Conservation (phyloP, 2,329 filamentous ascomycete genomes). For the Diaporthe humulicola region DNA sequence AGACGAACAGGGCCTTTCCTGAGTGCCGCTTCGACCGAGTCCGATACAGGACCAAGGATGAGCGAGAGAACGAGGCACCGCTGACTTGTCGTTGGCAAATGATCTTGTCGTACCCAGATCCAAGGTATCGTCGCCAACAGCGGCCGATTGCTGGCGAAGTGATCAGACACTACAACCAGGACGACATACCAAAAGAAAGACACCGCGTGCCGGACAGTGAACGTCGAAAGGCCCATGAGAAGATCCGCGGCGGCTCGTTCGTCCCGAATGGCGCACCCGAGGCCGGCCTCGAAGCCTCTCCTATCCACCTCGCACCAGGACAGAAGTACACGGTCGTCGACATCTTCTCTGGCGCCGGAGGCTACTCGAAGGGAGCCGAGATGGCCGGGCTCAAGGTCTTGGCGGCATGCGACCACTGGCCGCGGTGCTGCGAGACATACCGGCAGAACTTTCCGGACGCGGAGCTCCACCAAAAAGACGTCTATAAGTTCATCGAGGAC, state of each 20-base stretch:
- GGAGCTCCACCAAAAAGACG: slow-evolving; percentile 60
- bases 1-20: slow-evolving; percentile 69
- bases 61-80: slow-evolving; percentile 48
- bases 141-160: slow-evolving; percentile 52
- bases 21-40: slow-evolving; percentile 47
- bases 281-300: neutral
- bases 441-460: slow-evolving; percentile 67
- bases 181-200: slow-evolving; percentile 46
- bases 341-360: slow-evolving; percentile 80
- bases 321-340: slow-evolving; percentile 78
- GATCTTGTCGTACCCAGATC: slow-evolving; percentile 49
- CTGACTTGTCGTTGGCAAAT: slow-evolving; percentile 68
- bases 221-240: slow-evolving; percentile 49
- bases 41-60: slow-evolving; percentile 42
- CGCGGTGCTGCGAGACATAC: slow-evolving; percentile 70
- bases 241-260: slow-evolving; percentile 55
- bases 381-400: slow-evolving; percentile 68
- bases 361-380: slow-evolving; percentile 75
- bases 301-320: slow-evolving; percentile 38
- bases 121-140: slow-evolving; percentile 39
- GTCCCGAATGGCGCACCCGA: slow-evolving; percentile 43
- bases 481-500: slow-evolving; percentile 62
- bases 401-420: slow-evolving; percentile 75
- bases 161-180: slow-evolving; percentile 46
- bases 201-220: slow-evolving; percentile 45